Percentiles rank a stretch among this genome's conserved stretches.
Evolutionary conservation across 2,329 filamentous ascomycete species (phyloP).

Genomic region (Coleophoma eucalyptorum): DNA sequence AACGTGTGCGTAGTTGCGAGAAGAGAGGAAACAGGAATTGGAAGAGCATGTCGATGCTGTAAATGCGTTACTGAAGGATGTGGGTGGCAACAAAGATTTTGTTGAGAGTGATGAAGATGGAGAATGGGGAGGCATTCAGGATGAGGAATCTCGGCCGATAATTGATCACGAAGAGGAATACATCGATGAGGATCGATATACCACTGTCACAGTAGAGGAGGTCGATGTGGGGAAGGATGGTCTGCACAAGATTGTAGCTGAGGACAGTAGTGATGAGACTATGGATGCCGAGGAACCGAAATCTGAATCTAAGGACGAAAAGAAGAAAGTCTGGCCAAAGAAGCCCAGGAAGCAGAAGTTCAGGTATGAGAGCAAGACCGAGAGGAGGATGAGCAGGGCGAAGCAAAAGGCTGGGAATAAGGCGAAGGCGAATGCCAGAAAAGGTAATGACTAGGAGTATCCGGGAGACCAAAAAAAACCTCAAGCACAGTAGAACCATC

Average conservation of each 20-base stretch:
- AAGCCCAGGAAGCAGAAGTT: conserved; percentile 90
- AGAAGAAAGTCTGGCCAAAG: conserved; percentile 34
- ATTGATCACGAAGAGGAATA: conserved; percentile 89
- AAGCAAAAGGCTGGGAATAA: conserved; percentile 67
- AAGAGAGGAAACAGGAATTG: conserved; percentile 77
- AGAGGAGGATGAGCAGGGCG: conserved; percentile 69
- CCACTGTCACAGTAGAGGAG: conserved; percentile 88
- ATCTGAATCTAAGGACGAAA: conserved; percentile 26
- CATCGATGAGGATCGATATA: conserved; percentile 93
- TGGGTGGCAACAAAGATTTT: conserved; percentile 24
- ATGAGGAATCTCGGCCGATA: conserved; percentile 41
- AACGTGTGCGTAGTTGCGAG: conserved; percentile 61
- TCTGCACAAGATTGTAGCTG: conserved; percentile 49
- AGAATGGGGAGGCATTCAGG: conserved; percentile 65
- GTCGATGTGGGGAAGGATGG: conserved; percentile 77
- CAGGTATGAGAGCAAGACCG: conserved; percentile 84
- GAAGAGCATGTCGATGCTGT: conserved; percentile 78
- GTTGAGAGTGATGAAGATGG: conserved; percentile 40
- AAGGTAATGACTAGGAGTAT: conserved; percentile 20
- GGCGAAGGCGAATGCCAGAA: conserved; percentile 26
- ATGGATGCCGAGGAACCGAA: conserved; percentile 28
- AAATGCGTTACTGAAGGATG: conserved; percentile 45
- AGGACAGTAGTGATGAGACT: conserved; percentile 29
- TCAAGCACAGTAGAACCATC: conserved; percentile 2
- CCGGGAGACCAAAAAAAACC: conserved; percentile 7